A percentile compares a stretch with the other conserved stretches of the same genome.
Conservation (phyloP, 2,329 filamentous ascomycete species). For the Aspergillus sp. region DNA sequence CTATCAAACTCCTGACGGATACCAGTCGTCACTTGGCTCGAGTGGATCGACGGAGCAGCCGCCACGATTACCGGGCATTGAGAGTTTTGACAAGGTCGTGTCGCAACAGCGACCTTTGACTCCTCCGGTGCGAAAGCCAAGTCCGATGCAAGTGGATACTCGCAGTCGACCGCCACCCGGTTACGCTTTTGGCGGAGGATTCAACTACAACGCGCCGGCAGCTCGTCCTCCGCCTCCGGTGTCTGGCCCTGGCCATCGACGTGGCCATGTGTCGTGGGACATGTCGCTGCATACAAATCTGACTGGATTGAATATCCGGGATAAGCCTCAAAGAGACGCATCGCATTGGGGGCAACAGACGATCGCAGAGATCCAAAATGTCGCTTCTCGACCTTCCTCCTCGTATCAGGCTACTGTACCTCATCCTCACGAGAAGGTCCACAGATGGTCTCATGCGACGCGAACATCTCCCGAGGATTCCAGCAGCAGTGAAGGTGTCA, state of each 20-base stretch:
- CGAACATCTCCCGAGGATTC: constrained; percentile 46
- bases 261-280: constrained; percentile 46
- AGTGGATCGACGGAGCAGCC: constrained; percentile 52
- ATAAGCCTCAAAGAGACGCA: constrained; percentile 32
- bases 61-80: constrained; percentile 78
- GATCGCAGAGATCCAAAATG: constrained; percentile 36
- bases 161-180: constrained; percentile 33
- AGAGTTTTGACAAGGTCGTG: constrained; percentile 77
- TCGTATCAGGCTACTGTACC: constrained; percentile 23
- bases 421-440: too few relatives aligned
- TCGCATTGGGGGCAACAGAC: constrained; percentile 42
- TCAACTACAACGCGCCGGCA: constrained; percentile 28
- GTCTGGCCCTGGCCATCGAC: constrained; percentile 40
- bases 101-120: constrained; percentile 57
- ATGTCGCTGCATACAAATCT: constrained; percentile 41
- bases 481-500: constrained; percentile 45
- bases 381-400: constrained; percentile 30
- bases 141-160: constrained; percentile 72
- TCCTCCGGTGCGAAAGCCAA: constrained; percentile 60
- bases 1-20: constrained; percentile 65
- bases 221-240: constrained; percentile 37
- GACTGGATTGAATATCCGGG: constrained; percentile 39
- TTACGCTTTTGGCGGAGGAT: constrained; percentile 28
- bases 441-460: constrained; percentile 24
- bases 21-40: constrained; percentile 52